phyloP scores from a whole-genome alignment of 208 protist species.

The Porcisia hertigi region DNA sequence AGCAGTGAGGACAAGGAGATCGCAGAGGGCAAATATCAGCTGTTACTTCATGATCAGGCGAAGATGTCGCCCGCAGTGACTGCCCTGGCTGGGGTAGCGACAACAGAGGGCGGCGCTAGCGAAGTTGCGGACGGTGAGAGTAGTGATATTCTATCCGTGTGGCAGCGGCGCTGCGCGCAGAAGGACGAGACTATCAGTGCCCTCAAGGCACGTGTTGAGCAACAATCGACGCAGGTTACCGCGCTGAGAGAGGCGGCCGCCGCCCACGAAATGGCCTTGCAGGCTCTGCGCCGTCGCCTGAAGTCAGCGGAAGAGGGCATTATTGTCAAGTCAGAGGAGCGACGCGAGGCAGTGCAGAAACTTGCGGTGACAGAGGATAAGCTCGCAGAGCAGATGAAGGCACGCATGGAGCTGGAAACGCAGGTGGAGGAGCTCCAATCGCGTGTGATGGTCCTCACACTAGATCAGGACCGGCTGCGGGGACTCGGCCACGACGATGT shows the following conservation, averaged over 20 bases:
- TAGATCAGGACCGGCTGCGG: slow-evolving; percentile 35
- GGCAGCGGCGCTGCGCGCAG: slow-evolving; percentile 44
- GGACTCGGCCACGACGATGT: slow-evolving; percentile 28
- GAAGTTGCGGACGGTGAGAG: neutral
- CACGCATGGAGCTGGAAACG: slow-evolving; percentile 48
- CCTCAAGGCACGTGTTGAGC: slow-evolving; percentile 52
- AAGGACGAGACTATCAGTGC: slow-evolving; percentile 58
- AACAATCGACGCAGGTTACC: slow-evolving; percentile 41
- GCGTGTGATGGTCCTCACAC: slow-evolving; percentile 37
- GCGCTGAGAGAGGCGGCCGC: slow-evolving; percentile 56
- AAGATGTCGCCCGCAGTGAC: slow-evolving; percentile 2
- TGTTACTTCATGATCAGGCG: slow-evolving; percentile 42
- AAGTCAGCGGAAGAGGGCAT: slow-evolving; percentile 55
- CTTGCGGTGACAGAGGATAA: slow-evolving; percentile 61
- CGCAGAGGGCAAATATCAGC: slow-evolving; percentile 52
- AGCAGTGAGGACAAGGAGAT: slow-evolving; percentile 36
- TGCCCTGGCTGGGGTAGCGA: neutral
- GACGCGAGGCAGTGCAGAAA: slow-evolving; percentile 50
- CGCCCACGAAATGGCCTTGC: slow-evolving; percentile 54
- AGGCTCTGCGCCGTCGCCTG: slow-evolving; percentile 51
- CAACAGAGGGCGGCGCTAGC: slow-evolving; percentile 2
- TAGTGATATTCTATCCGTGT: slow-evolving; percentile 22
- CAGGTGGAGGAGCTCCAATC: slow-evolving; percentile 60
- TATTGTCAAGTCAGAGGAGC: slow-evolving; percentile 49
- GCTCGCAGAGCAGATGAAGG: slow-evolving; percentile 44